A percentile compares a stretch with the other conserved stretches of the same genome.
Evolutionary conservation across 2,329 filamentous ascomycete species (phyloP).

Genomic region (Exophiala alcalophila): DNA sequence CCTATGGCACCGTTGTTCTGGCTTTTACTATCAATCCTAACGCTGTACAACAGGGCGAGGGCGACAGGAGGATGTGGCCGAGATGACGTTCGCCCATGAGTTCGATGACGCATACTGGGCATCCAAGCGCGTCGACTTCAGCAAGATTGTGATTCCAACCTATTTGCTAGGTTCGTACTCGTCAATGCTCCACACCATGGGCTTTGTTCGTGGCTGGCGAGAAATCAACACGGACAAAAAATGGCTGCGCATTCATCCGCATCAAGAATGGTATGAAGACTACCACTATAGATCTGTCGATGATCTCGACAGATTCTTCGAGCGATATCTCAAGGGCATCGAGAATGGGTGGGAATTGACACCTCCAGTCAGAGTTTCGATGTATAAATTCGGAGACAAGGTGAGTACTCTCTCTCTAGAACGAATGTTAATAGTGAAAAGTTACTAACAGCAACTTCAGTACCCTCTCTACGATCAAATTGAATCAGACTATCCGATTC

Average conservation of each 20-base stretch:
- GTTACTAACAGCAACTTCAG: neutral
- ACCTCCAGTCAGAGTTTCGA: slow-evolving; percentile 39
- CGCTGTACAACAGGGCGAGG: too few species aligned
- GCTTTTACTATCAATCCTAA: too few species aligned
- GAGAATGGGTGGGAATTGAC: slow-evolving; percentile 50
- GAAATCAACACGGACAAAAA: slow-evolving; percentile 40
- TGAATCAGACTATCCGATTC: slow-evolving; percentile 30
- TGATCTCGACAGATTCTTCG: slow-evolving; percentile 46
- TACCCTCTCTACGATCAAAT: slow-evolving; percentile 25
- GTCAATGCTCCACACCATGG: slow-evolving; percentile 35
- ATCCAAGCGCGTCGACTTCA: slow-evolving; percentile 23
- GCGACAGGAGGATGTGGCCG: slow-evolving; percentile 4
- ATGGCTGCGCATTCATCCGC: slow-evolving; percentile 42
- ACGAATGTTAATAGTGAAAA: neutral
- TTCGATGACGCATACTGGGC: slow-evolving; percentile 28
- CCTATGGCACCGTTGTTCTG: neutral
- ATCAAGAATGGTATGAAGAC: slow-evolving; percentile 49
- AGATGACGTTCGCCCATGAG: slow-evolving; percentile 2
- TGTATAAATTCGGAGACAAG: neutral
- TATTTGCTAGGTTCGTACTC: slow-evolving; percentile 36
- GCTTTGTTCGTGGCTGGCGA: slow-evolving; percentile 39
- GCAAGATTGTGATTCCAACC: slow-evolving; percentile 34
- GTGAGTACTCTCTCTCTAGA: too few species aligned
- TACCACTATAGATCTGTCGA: slow-evolving; percentile 37
- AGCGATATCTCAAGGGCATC: slow-evolving; percentile 43